Percentiles rank a stretch among this genome's conserved stretches.
These are phyloP conservation scores for Nemania abortiva DNA, from an alignment of 2,329 filamentous ascomycete genomes.

Conservation along the genomic window DNA sequence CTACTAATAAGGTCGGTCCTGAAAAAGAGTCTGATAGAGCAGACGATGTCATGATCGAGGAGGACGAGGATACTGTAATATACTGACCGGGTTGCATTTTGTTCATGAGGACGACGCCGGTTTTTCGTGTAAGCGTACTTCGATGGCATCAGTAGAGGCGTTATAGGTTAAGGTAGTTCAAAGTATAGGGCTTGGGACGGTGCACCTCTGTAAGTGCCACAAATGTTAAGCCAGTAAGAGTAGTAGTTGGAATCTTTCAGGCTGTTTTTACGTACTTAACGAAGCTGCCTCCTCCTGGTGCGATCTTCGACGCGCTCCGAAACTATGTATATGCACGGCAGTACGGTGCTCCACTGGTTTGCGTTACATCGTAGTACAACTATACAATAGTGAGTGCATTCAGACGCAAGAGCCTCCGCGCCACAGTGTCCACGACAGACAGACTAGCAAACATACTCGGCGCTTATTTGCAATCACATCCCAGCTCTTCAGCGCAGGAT, in stretches of 20 bases:
- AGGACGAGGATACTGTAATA: slow-evolving; percentile 90
- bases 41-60: slow-evolving; percentile 83
- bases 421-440: background rate
- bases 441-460: background rate
- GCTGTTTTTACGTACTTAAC: slow-evolving; percentile 10
- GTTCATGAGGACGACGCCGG: slow-evolving; percentile 10
- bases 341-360: background rate
- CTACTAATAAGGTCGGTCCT: slow-evolving; percentile 48
- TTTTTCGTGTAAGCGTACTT: slow-evolving; percentile 22
- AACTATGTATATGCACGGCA: background rate
- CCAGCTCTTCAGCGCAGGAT: background rate
- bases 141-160: slow-evolving; percentile 15
- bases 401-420: background rate
- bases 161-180: slow-evolving; percentile 18
- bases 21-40: slow-evolving; percentile 71
- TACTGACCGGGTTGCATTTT: slow-evolving; percentile 67
- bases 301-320: background rate
- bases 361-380: background rate
- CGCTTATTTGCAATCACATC: background rate
- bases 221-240: slow-evolving; percentile 14
- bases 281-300: background rate
- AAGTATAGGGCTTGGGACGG: slow-evolving; percentile 15
- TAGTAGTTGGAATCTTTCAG: slow-evolving; percentile 21
- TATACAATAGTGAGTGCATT: background rate
- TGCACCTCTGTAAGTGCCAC: slow-evolving; percentile 26